Conservation (phyloP, 768 basidiomycete species). For the Calocera viscosa region DNA sequence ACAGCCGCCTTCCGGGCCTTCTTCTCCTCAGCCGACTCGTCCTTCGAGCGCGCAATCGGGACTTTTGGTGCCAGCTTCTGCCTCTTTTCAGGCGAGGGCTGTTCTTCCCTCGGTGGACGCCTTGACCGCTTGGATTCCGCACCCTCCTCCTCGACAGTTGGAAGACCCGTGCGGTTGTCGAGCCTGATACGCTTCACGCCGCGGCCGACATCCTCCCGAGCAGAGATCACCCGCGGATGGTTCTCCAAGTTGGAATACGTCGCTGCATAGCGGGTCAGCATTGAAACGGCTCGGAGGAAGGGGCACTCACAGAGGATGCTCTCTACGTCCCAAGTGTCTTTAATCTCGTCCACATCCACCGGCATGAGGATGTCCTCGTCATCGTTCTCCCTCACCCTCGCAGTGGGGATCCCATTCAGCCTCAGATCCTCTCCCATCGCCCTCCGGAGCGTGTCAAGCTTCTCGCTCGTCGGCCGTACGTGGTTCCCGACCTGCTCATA, state of each 20-base stretch:
- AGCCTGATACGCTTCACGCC: slow-evolving; percentile 46
- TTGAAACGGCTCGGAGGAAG: not conserved
- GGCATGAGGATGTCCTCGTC: slow-evolving; percentile 36
- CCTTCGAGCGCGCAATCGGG: slow-evolving; percentile 51
- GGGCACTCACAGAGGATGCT: slow-evolving; percentile 69
- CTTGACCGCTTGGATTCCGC: slow-evolving; percentile 13
- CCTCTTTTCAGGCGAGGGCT: slow-evolving; percentile 3
- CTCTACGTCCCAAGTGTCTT: slow-evolving; percentile 85
- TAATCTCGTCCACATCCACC: slow-evolving; percentile 48
- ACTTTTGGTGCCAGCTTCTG: not conserved
- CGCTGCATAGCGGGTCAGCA: slow-evolving; percentile 34
- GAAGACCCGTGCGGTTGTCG: slow-evolving; percentile 68
- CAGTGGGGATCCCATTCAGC: slow-evolving; percentile 27
- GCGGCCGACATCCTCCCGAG: slow-evolving; percentile 41
- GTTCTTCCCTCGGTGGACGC: slow-evolving; percentile 1
- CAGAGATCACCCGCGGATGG: slow-evolving; percentile 78
- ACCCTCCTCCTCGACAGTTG: slow-evolving; percentile 34
- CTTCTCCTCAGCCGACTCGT: slow-evolving; percentile 47
- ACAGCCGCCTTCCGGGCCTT: slow-evolving; percentile 33
- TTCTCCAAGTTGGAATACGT: slow-evolving; percentile 98
- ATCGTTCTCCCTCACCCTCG: slow-evolving; percentile 28
- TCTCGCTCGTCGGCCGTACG: slow-evolving; percentile 63
- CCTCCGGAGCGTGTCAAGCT: slow-evolving; percentile 65
- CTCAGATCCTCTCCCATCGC: slow-evolving; percentile 62
- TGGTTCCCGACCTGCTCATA: slow-evolving; percentile 77